phyloP scores from a whole-genome alignment of 805 yeast genomes.

The Cyberlindnera amylophila region DNA sequence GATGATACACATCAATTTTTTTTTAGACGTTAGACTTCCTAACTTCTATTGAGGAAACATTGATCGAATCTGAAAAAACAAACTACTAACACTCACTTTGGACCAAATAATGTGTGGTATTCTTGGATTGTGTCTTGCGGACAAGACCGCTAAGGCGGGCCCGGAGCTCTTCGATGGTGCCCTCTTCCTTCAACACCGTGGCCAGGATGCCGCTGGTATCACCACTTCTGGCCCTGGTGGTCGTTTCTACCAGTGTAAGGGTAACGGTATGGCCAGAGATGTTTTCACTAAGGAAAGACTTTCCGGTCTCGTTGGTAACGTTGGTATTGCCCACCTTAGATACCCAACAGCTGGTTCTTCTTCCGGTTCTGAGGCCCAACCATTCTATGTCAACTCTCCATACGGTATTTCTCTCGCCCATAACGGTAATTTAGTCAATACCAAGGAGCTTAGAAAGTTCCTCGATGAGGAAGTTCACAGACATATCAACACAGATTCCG shows the following conservation, averaged over 20 bases:
- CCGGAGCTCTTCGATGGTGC: conserved; percentile 91
- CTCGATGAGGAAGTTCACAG: conserved; percentile 94
- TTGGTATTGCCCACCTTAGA: conserved; percentile 93
- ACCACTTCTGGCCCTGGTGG: conserved; percentile 94
- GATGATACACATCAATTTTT: conserved; percentile 24
- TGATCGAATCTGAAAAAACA: conserved; percentile 11
- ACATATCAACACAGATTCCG: conserved; percentile 96
- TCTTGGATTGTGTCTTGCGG: conserved; percentile 80
- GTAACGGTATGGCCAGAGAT: conserved; percentile 98
- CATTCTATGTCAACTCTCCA: conserved; percentile 95
- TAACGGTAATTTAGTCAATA: conserved; percentile 93
- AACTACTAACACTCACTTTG: conserved; percentile 10
- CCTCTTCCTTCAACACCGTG: conserved; percentile 91
- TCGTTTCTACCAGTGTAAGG: conserved; percentile 93
- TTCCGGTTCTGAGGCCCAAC: conserved; percentile 97
- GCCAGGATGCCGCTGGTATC: conserved; percentile 99
- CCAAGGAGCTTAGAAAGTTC: conserved; percentile 67
- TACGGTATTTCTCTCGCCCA: conserved; percentile 89
- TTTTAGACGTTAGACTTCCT: conserved; percentile 33
- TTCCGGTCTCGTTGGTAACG: conserved; percentile 77
- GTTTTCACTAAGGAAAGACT: conserved; percentile 86
- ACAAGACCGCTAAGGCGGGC: conserved; percentile 69
- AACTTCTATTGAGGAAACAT: conserved; percentile 26
- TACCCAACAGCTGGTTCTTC: conserved; percentile 98
- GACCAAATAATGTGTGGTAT: conserved; percentile 80